These are phyloP conservation scores for Coemansia sp. DNA, from an alignment of 192 early-diverging fungal genomes.

Conservation along the genomic window DNA sequence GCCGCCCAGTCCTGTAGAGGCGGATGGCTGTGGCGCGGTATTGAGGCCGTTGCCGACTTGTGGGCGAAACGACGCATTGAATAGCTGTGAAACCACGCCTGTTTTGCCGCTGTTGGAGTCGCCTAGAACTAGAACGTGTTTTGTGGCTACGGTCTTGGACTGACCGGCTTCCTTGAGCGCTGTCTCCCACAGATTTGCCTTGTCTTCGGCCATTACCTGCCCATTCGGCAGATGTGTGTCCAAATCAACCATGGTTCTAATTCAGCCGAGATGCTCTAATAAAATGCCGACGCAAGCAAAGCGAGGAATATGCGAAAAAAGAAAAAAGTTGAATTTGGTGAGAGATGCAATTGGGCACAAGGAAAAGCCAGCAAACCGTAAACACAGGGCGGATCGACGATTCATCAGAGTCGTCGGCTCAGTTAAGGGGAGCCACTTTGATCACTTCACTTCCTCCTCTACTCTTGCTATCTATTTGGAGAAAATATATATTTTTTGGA, in stretches of 20 bases:
- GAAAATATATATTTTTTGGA: background rate
- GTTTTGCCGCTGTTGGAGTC: constrained; percentile 83
- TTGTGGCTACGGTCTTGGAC: constrained; percentile 70
- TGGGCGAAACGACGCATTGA: constrained; percentile 40
- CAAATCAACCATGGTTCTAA: constrained; percentile 11
- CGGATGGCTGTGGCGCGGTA: constrained; percentile 35
- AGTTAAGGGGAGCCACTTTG: background rate
- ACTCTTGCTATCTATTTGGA: background rate
- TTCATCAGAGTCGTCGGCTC: background rate
- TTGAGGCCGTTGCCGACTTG: constrained; percentile 49
- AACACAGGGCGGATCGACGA: background rate
- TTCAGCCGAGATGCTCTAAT: constrained; percentile 3
- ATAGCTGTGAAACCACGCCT: constrained; percentile 61
- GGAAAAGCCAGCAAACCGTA: background rate
- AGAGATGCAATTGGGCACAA: background rate
- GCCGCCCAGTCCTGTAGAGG: constrained; percentile 46
- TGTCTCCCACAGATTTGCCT: constrained; percentile 71
- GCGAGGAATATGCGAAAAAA: background rate
- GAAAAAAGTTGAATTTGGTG: background rate
- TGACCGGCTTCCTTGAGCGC: constrained; percentile 75
- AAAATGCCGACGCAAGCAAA: background rate
- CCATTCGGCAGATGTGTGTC: constrained; percentile 23
- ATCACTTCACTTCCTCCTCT: background rate
- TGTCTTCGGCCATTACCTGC: constrained; percentile 1
- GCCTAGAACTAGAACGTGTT: constrained; percentile 80